Conservation (phyloP, 2,329 filamentous ascomycete species). For the Rutstroemia sydowiana region DNA sequence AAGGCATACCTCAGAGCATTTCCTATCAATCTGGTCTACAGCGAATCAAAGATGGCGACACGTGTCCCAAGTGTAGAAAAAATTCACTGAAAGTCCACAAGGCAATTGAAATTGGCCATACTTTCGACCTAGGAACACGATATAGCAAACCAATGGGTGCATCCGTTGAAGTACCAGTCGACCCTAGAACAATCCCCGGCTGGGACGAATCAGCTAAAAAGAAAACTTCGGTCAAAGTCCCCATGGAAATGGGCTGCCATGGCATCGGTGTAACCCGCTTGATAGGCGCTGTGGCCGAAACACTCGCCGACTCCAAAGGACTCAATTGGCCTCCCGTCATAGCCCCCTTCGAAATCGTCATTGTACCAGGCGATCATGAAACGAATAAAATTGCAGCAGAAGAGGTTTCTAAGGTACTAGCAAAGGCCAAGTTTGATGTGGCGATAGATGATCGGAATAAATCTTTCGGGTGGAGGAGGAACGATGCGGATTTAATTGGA, state of each 20-base stretch:
- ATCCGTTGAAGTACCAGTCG: constrained; percentile 41
- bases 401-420: constrained; percentile 57
- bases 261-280: constrained; percentile 91
- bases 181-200: constrained; percentile 24
- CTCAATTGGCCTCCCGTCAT: constrained; percentile 84
- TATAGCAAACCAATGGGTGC: constrained; percentile 74
- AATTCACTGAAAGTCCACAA: constrained; percentile 59
- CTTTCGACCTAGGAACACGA: constrained; percentile 84
- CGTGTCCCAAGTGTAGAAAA: constrained; percentile 61
- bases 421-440: constrained; percentile 44
- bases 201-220: too few species aligned
- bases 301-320: constrained; percentile 62
- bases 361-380: constrained; percentile 52
- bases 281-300: constrained; percentile 76
- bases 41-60: constrained; percentile 58
- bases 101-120: constrained; percentile 88
- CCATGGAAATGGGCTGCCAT: constrained; percentile 91
- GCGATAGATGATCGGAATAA: constrained; percentile 67
- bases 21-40: constrained; percentile 45
- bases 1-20: too few species aligned
- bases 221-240: constrained; percentile 30
- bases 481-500: constrained; percentile 82
- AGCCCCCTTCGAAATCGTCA: constrained; percentile 71
- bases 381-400: constrained; percentile 40
- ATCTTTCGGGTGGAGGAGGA: constrained; percentile 74